Conservation (phyloP, 768 basidiomycete species). For the Termitomyces sp. region DNA sequence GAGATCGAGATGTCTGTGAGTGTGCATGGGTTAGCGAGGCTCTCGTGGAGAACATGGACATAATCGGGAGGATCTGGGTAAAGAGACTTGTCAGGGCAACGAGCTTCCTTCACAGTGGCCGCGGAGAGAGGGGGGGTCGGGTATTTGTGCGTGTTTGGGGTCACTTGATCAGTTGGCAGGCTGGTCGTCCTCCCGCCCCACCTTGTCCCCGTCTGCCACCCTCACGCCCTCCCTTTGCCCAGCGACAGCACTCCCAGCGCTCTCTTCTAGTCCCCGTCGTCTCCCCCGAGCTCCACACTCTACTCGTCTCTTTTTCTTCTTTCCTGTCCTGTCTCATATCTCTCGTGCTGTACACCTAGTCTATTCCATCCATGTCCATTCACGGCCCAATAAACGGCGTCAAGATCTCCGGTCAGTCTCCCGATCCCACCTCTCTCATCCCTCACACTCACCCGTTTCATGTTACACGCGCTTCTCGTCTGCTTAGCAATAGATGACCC, state of each 20-base stretch:
- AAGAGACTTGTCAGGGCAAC: background rate
- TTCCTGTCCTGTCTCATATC: constrained; percentile 13
- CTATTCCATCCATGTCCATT: constrained; percentile 50
- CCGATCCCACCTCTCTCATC: constrained; percentile 15
- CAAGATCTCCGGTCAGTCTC: constrained; percentile 76
- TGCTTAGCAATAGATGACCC: constrained; percentile 86
- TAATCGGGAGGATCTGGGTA: background rate
- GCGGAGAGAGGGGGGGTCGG: background rate
- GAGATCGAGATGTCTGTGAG: too few species aligned
- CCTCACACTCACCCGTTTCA: constrained; percentile 20
- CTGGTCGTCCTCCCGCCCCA: constrained; percentile 12
- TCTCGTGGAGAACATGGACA: constrained; percentile 7
- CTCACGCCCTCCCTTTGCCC: background rate
- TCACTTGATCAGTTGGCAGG: constrained; percentile 28
- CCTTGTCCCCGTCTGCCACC: background rate
- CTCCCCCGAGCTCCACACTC: constrained; percentile 13
- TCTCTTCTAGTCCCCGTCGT: constrained; percentile 16
- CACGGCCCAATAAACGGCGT: constrained; percentile 86
- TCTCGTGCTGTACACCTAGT: constrained; percentile 9
- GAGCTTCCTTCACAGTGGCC: too few species aligned
- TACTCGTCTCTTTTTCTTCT: constrained; percentile 8
- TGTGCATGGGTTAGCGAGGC: background rate
- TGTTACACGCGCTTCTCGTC: constrained; percentile 19
- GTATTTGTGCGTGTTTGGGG: constrained; percentile 30
- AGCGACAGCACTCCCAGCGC: background rate